Conservation (phyloP, 2,329 filamentous ascomycete species). For the Fusarium floridanum region DNA sequence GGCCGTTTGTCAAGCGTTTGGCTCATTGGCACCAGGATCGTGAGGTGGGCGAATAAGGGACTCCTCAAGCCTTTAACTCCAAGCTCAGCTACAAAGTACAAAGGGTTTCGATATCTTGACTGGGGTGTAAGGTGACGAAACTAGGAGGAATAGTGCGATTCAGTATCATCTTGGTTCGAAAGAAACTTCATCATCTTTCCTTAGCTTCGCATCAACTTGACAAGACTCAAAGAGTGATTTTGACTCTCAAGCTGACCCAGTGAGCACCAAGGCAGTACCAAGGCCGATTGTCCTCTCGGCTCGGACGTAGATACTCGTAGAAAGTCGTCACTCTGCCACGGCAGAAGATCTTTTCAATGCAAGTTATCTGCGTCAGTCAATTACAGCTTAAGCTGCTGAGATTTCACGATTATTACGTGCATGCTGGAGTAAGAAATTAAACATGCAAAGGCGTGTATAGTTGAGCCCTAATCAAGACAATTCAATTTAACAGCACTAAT, state of each 20-base stretch:
- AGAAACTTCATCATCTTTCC: neutral
- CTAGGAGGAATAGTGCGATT: neutral
- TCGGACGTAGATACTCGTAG: neutral
- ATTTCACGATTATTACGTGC: neutral
- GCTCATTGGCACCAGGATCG: conserved; percentile 30
- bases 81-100: neutral
- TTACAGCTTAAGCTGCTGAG: neutral
- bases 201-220: neutral
- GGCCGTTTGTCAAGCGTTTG: conserved; percentile 23
- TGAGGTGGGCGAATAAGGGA: conserved; percentile 30
- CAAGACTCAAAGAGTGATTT: neutral
- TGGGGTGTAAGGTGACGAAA: neutral
- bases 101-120: neutral
- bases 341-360: neutral
- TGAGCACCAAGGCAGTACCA: neutral
- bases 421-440: neutral
- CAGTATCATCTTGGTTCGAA: neutral
- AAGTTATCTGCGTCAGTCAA: neutral
- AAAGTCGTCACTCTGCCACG: neutral
- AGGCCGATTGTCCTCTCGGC: neutral
- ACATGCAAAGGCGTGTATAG: neutral
- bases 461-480: neutral
- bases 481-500: conserved; percentile 6
- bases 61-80: neutral
- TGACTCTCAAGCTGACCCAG: neutral